Base-by-base conservation (phyloP, 2,329 filamentous ascomycete species). In the Mollisiaceae sp. region DNA sequence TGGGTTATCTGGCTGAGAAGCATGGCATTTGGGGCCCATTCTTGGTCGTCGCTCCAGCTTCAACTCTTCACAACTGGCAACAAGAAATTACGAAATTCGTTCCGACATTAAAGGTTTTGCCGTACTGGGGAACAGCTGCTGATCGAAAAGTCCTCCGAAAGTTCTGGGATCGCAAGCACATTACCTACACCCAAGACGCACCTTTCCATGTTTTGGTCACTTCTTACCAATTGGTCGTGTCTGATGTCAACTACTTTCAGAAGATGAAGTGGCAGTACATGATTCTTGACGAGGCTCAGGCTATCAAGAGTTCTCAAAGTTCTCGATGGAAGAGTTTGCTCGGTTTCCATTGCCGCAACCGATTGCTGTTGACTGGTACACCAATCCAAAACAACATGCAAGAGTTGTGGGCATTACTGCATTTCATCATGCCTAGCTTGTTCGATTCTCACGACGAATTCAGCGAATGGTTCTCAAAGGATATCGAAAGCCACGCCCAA, bases 311-410 rank as follows among this genome's bases (percentile, higher is more conserved):
- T 68, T 97, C 95, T 0, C 89, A 92, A 74, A 97, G 93, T 82
- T 97, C 94, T 18, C 88, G 95, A 75, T 99, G 95, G 95, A 99
- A 98, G 85, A 94, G 91, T 71, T 80, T 99, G 70, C 84, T 99
- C 56, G 91, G 91, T 59, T 98, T 98, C 84, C 92, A 96, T 77
- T 98, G 94, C 80, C 91, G 95, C 67, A 99, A 98, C 79, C 89
- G 95, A 71, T 86, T 99, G 56, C 82, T 99, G 54, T 86, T 99
- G 22, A 99, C 95, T 0, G 95, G 95, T 81, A 99, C 95, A 0
- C 95, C 95, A 2, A 98, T 99, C 70, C 95, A 99, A 79, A 99
- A 99, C 82, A 99, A 98, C 84, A 99, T 99, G 95, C 95, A 98
- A 79, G 94, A 99, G 79, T 81, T 99, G 65, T 99, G 95, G 95